Conservation (phyloP, 345 rosid species). For the Erodium maritimum region DNA sequence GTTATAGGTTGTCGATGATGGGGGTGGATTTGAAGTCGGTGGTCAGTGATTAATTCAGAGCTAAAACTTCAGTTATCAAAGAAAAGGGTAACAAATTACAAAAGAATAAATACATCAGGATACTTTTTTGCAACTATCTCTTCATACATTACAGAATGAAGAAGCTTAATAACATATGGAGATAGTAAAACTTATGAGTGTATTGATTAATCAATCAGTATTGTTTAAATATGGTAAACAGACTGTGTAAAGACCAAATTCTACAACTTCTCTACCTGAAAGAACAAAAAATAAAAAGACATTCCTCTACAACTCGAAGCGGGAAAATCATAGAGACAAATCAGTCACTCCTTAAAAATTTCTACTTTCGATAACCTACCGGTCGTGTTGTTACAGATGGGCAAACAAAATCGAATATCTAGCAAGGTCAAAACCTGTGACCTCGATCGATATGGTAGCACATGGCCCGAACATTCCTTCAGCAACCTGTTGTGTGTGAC, state of each 20-base stretch:
- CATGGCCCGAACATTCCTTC: not conserved
- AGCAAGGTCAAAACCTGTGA: not conserved
- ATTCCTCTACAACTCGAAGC: not conserved
- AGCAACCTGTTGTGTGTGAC: not conserved
- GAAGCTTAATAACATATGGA: slow-evolving; percentile 25
- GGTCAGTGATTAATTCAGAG: no score
- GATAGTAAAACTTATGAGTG: not conserved
- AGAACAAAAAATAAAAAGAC: not conserved
- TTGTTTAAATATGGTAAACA: not conserved
- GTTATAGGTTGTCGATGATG: no score
- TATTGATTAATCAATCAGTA: no score
- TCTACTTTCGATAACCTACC: no score
- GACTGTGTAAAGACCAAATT: not conserved
- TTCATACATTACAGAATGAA: no score
- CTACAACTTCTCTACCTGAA: not conserved
- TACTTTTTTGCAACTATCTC: no score
- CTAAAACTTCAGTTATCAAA: no score
- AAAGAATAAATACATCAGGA: no score
- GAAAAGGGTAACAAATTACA: no score
- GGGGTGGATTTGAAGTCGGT: no score
- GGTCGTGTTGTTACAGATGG: not conserved
- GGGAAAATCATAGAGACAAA: not conserved
- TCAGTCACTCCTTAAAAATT: not conserved
- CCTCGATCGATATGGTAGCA: not conserved
- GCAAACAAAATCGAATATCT: not conserved